A percentile compares a stretch with the other conserved stretches of the same genome.
Conservation (phyloP, 768 basidiomycete genomes). For the Chalciporus sphaerocephalus region DNA sequence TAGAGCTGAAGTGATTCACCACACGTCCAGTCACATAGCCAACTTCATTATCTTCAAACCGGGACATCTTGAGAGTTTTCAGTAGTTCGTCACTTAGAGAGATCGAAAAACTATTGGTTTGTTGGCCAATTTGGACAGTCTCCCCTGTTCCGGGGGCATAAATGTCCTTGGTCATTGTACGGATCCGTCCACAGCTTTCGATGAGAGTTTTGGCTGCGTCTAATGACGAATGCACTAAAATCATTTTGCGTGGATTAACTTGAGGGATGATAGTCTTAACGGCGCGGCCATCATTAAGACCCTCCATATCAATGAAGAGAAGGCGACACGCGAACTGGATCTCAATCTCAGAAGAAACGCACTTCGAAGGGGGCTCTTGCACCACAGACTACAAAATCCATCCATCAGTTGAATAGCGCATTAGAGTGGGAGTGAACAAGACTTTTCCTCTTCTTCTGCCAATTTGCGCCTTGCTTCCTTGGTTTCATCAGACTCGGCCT, state of each 20-base stretch:
- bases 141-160: conserved; percentile 76
- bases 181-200: conserved; percentile 75
- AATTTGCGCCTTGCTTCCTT: conserved; percentile 66
- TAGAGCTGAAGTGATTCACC: conserved; percentile 77
- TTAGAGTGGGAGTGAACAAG: not conserved
- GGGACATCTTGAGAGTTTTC: conserved; percentile 75
- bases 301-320: conserved; percentile 94
- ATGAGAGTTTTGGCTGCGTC: conserved; percentile 69
- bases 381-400: conserved; percentile 53
- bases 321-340: conserved; percentile 83
- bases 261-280: conserved; percentile 96
- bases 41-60: conserved; percentile 98
- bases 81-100: conserved; percentile 89
- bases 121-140: conserved; percentile 86
- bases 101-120: conserved; percentile 91
- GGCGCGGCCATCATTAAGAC: conserved; percentile 92
- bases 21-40: conserved; percentile 90
- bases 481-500: conserved; percentile 76
- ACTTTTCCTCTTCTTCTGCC: conserved; percentile 76
- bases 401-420: conserved; percentile 4
- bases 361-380: conserved; percentile 89
- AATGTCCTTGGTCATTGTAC: conserved; percentile 90
- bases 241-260: conserved; percentile 94
- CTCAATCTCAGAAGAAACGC: conserved; percentile 66
- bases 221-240: conserved; percentile 77